Conservation (phyloP, 768 basidiomycete genomes). For the Calvatia gigantea region DNA sequence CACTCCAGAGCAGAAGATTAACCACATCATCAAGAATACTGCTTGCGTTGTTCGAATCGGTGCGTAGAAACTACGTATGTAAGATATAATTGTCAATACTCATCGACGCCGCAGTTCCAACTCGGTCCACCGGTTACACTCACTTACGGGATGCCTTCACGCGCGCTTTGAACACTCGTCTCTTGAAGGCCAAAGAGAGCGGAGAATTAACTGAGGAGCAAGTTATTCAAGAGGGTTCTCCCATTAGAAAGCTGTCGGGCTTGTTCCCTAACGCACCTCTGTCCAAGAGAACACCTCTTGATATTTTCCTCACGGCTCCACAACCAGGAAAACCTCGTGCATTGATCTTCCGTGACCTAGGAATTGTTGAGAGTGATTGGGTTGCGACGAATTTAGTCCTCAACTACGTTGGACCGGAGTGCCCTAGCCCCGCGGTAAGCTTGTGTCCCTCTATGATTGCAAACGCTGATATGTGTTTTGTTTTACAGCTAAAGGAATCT, state of each 20-base stretch:
- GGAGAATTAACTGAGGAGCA: slow-evolving; percentile 56
- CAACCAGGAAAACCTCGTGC: slow-evolving; percentile 45
- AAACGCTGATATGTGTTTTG: not conserved
- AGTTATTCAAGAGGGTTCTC: slow-evolving; percentile 52
- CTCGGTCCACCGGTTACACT: slow-evolving; percentile 69
- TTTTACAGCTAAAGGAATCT: slow-evolving; percentile 45
- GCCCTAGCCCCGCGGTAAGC: slow-evolving; percentile 70
- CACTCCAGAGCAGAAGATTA: slow-evolving; percentile 66
- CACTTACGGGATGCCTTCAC: slow-evolving; percentile 85
- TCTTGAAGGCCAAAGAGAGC: slow-evolving; percentile 47
- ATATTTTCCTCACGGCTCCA: slow-evolving; percentile 65
- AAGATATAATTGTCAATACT: not conserved
- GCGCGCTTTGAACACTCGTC: slow-evolving; percentile 63
- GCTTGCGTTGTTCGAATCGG: slow-evolving; percentile 76
- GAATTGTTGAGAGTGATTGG: slow-evolving; percentile 70
- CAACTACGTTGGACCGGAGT: slow-evolving; percentile 70
- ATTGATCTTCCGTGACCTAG: slow-evolving; percentile 69
- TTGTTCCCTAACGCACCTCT: slow-evolving; percentile 72
- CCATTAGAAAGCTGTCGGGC: slow-evolving; percentile 69
- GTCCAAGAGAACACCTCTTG: slow-evolving; percentile 63
- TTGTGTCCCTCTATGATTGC: not conserved
- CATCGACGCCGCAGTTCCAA: slow-evolving; percentile 54
- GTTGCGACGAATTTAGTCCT: slow-evolving; percentile 69
- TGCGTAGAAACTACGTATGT: slow-evolving; percentile 24
- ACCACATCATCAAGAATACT: slow-evolving; percentile 61